Evolutionary conservation across 1,284 basidiomycete species (phyloP), one percentile per base, ranked within the genome.

Genomic region (Fomes fomentarius): DNA sequence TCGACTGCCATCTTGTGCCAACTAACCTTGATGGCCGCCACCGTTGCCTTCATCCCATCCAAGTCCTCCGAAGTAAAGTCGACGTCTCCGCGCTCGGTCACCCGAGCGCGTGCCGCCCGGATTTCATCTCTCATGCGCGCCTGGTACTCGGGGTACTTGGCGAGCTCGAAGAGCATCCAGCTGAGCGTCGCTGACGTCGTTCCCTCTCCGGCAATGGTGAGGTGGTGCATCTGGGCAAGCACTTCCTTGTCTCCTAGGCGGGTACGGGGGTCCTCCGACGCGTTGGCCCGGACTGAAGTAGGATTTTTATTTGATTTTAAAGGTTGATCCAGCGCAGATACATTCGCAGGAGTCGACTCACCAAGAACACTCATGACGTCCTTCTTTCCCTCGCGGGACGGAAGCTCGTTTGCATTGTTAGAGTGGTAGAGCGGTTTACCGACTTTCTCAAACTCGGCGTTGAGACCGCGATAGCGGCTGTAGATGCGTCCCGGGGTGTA

Each of bases 241-340:
- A 74, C 61, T 50, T 76, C 84, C 22, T 76, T 75, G 19, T 83
- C 76, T 4, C 60, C 75, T 45, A 86, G 67, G 49, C 71, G 72
- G 11, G 68, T 69, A 53, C 72, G 75, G 38, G 73, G 71, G 21
- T 79, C 69, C 39, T 76, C 69, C 2, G 77, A 76, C 35, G 69
- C 68, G 56, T 84, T 85, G 1, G 83, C 82, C 61, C 75, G 78
- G 44, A 83, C 83, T 84, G 43, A 0, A 24, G 2, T 3, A 34
- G 9, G 28, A 30, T 6, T 30, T 30, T 6, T 6, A 30, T 30
- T 30, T 6, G 28, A 30, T 7, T 30, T 30, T 12, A 12, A 12
- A 25, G 14, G 41, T 14, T 5, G 9, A 17, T n/a, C 30, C 6
- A 10, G 26, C 7, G 11, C 12, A 12, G 28, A 12, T 7, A 30